Evolutionary conservation across 2,329 filamentous ascomycete species (phyloP).

Genomic region (Basipetospora sp.): DNA sequence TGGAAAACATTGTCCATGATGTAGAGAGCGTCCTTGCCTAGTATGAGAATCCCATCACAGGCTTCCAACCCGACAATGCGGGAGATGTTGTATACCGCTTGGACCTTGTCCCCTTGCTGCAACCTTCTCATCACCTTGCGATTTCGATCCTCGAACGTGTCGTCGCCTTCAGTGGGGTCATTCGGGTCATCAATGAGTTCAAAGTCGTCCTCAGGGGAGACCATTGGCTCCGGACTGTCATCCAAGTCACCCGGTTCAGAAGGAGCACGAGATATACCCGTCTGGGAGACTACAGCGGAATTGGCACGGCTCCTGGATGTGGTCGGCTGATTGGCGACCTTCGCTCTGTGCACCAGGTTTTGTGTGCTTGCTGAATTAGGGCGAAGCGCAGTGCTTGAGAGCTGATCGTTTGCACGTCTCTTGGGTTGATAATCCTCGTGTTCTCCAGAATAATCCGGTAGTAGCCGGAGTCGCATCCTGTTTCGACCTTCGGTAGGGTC

Average conservation of each 20-base stretch:
- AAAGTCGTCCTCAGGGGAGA: constrained; percentile 69
- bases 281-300: not conserved
- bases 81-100: constrained; percentile 89
- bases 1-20: constrained; percentile 96
- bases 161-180: constrained; percentile 57
- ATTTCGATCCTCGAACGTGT: constrained; percentile 88
- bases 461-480: constrained; percentile 76
- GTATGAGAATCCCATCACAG: constrained; percentile 80
- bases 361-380: constrained; percentile 6
- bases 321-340: constrained; percentile 8
- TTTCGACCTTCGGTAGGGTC: constrained; percentile 93
- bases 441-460: constrained; percentile 58
- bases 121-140: constrained; percentile 92
- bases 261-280: not conserved
- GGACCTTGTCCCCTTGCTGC: constrained; percentile 78
- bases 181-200: constrained; percentile 91
- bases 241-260: constrained; percentile 9
- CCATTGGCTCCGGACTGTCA: constrained; percentile 15
- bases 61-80: constrained; percentile 87
- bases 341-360: not conserved
- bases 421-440: constrained; percentile 75
- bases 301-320: constrained; percentile 8
- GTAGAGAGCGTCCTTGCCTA: constrained; percentile 84
- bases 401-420: constrained; percentile 39
- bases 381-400: constrained; percentile 6